These are phyloP conservation scores for Aspergillus niger DNA, from an alignment of 2,329 filamentous ascomycete genomes.

Conservation along the genomic window DNA sequence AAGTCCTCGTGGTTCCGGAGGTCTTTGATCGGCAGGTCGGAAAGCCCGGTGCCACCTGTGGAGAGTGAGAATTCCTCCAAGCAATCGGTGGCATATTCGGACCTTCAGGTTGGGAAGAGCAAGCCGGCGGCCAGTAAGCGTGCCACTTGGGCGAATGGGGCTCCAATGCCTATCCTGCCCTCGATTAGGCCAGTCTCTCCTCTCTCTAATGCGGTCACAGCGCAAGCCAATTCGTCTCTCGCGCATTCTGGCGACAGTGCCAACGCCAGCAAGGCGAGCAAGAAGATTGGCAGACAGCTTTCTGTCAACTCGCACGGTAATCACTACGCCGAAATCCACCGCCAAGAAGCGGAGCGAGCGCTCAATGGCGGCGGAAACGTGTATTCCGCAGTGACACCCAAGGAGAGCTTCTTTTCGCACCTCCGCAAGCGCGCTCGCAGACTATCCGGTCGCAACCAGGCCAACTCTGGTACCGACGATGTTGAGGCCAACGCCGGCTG, in stretches of 20 bases:
- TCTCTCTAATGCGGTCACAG: slow-evolving; percentile 89
- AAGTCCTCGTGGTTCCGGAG: slow-evolving; percentile 98
- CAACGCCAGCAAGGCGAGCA: slow-evolving; percentile 54
- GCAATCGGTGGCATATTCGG: slow-evolving; percentile 46
- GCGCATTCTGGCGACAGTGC: slow-evolving; percentile 49
- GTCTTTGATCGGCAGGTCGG: slow-evolving; percentile 81
- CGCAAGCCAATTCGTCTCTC: slow-evolving; percentile 73
- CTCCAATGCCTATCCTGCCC: slow-evolving; percentile 91
- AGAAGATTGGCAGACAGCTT: slow-evolving; percentile 93
- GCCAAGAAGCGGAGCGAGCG: slow-evolving; percentile 87
- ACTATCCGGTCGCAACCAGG: slow-evolving; percentile 87
- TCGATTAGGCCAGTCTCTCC: slow-evolving; percentile 94
- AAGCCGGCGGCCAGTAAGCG: slow-evolving; percentile 71
- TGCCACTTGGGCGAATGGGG: slow-evolving; percentile 88
- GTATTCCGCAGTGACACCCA: slow-evolving; percentile 75
- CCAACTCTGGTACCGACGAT: slow-evolving; percentile 79
- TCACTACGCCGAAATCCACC: slow-evolving; percentile 85
- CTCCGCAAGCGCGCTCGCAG: slow-evolving; percentile 88
- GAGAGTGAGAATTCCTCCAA: slow-evolving; percentile 43
- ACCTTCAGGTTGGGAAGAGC: slow-evolving; percentile 53
- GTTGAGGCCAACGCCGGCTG: slow-evolving; percentile 91
- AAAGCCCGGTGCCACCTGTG: slow-evolving; percentile 64
- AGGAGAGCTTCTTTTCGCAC: slow-evolving; percentile 98
- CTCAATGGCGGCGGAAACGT: slow-evolving; percentile 79
- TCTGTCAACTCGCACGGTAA: slow-evolving; percentile 91